Evolutionary conservation across 1,284 basidiomycete genomes (phyloP).

Genomic region (Melampsora larici-populina): DNA sequence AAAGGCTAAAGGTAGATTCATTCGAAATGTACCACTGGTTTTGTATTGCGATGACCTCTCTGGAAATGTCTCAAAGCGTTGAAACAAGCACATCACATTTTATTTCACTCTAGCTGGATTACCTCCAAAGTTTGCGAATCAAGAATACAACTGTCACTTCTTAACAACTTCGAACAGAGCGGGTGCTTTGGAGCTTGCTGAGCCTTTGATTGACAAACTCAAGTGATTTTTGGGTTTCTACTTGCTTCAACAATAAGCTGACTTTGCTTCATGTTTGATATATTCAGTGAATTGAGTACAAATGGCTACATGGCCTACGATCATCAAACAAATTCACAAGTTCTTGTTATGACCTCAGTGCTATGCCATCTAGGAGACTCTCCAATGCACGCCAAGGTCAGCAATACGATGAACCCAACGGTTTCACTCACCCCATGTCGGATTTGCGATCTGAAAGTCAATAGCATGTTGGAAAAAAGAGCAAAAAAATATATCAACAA

Average conservation of each 20-base stretch:
- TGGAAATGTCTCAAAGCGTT: not conserved
- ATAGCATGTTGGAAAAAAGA: not conserved
- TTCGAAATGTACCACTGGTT: not conserved
- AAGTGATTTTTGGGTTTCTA: not conserved
- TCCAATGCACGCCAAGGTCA: too few relatives aligned
- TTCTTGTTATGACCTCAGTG: too few relatives aligned
- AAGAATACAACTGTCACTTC: too few relatives aligned
- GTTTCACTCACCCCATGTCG: too few relatives aligned
- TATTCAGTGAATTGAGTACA: not conserved
- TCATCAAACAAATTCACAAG: too few relatives aligned
- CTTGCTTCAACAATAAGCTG: not conserved
- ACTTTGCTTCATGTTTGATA: not conserved
- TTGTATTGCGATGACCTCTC: not conserved
- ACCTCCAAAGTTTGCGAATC: not conserved
- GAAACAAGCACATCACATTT: slow-evolving; percentile 20
- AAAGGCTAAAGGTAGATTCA: too few relatives aligned
- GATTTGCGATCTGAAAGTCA: too few relatives aligned
- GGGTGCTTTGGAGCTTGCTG: slow-evolving; percentile 8
- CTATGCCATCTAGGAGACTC: too few relatives aligned
- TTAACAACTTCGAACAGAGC: not conserved
- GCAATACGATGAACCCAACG: too few relatives aligned
- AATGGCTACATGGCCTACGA: too few relatives aligned
- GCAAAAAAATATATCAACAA: not conserved
- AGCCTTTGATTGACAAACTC: not conserved
- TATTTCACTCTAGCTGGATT: not conserved